A percentile compares a stretch with the other conserved stretches of the same genome.
Evolutionary conservation across 208 protist genomes (phyloP).

Genomic region (Trypanosoma melophagium): DNA sequence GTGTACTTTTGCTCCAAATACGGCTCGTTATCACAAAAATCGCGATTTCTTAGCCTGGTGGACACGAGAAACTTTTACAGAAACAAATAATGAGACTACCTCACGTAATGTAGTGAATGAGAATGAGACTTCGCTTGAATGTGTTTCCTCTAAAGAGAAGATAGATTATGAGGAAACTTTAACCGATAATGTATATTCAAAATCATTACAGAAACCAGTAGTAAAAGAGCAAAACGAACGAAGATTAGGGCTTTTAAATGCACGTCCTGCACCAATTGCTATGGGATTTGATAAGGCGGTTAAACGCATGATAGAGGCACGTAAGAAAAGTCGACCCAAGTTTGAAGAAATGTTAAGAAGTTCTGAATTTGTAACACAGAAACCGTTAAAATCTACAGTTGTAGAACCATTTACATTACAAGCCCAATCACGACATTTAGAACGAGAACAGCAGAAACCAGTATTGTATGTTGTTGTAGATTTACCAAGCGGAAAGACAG

Average conservation of each 20-base stretch:
- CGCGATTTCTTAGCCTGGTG: conserved; percentile 30
- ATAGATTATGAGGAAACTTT: no score
- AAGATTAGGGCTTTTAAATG: no score
- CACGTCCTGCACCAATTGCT: no score
- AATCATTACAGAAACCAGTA: conserved; percentile 1
- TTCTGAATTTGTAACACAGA: conserved; percentile 4
- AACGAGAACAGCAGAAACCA: conserved; percentile 23
- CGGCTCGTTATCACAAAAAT: conserved; percentile 20
- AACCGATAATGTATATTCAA: no score
- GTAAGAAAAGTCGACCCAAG: background rate
- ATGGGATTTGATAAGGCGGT: conserved; percentile 50
- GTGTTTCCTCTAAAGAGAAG: no score
- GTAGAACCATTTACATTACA: conserved; percentile 34
- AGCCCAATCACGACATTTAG: conserved; percentile 7
- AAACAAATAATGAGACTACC: conserved; percentile 1
- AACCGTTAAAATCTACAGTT: conserved; percentile 15
- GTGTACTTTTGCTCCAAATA: conserved; percentile 27
- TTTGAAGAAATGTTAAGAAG: conserved; percentile 30
- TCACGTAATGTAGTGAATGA: background rate
- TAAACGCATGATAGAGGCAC: conserved; percentile 48
- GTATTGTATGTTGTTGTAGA: conserved; percentile 58
- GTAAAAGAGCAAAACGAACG: background rate
- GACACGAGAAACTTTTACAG: conserved; percentile 12
- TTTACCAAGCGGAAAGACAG: conserved; percentile 37
- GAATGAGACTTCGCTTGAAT: no score